phyloP scores from a whole-genome alignment of 2,329 filamentous ascomycete genomes.

The Trichophyton simii region DNA sequence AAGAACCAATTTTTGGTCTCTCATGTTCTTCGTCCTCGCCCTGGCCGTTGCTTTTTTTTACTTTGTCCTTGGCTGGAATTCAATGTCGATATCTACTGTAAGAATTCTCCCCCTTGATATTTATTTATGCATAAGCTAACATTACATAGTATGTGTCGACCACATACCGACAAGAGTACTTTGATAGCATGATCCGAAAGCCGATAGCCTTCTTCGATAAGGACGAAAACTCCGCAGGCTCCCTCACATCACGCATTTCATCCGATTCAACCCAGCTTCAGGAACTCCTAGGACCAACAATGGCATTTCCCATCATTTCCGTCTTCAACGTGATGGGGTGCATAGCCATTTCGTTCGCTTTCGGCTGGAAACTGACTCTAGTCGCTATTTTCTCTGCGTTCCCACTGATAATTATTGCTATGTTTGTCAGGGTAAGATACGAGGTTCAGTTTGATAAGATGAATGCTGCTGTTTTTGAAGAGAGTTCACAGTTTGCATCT shows the following conservation, averaged over 20 bases:
- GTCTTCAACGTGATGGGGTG: conserved; percentile 54
- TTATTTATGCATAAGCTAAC: conserved; percentile 16
- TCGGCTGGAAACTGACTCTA: conserved; percentile 64
- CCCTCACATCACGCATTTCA: conserved; percentile 36
- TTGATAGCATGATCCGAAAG: conserved; percentile 35
- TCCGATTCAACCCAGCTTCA: conserved; percentile 40
- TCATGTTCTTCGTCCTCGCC: conserved; percentile 47
- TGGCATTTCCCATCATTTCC: conserved; percentile 45
- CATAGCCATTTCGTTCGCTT: conserved; percentile 54
- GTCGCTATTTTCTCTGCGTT: conserved; percentile 51
- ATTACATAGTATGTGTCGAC: conserved; percentile 21
- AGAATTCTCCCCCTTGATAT: conserved; percentile 20
- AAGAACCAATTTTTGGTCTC: conserved; percentile 39
- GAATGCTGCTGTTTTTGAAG: conserved; percentile 54
- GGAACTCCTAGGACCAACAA: conserved; percentile 39
- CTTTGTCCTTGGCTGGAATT: conserved; percentile 34
- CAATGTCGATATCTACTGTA: conserved; percentile 36
- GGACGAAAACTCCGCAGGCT: conserved; percentile 37
- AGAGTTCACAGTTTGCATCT: conserved; percentile 61
- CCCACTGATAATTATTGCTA: conserved; percentile 39
- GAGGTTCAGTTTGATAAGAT: conserved; percentile 56
- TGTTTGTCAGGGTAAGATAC: conserved; percentile 46
- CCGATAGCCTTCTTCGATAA: conserved; percentile 33
- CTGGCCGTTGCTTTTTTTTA: conserved; percentile 36
- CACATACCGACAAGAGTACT: conserved; percentile 34